A percentile compares a stretch with the other conserved stretches of the same genome.
These are phyloP conservation scores for Kluyveromyces aestuarii DNA, from an alignment of 805 yeast genomes.

Conservation along the genomic window DNA sequence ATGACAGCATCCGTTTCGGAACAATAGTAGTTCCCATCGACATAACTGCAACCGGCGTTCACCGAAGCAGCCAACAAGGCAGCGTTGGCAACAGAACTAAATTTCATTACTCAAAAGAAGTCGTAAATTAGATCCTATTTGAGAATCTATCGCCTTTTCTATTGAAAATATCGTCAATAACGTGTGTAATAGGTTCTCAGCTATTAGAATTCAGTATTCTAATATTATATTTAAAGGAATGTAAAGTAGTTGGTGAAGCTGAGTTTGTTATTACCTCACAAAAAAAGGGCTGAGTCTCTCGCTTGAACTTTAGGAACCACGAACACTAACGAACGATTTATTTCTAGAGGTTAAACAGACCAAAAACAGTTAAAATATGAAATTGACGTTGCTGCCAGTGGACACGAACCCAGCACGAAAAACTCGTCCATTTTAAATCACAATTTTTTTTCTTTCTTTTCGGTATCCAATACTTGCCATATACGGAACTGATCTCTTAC, in stretches of 20 bases:
- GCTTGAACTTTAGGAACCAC: background rate
- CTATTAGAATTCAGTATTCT: background rate
- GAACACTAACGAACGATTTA: background rate
- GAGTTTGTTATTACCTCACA: background rate
- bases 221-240: background rate
- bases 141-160: background rate
- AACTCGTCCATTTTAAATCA: background rate
- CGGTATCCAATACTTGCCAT: background rate
- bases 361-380: no score
- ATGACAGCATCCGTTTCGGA: constrained; percentile 54
- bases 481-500: background rate
- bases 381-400: background rate
- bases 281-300: background rate
- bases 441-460: background rate
- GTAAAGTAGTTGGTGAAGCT: background rate
- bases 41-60: constrained; percentile 36
- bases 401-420: background rate
- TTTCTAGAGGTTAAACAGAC: background rate
- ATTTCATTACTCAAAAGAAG: constrained; percentile 8
- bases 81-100: constrained; percentile 13
- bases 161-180: background rate
- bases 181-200: background rate
- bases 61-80: constrained; percentile 21
- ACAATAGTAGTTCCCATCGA: constrained; percentile 81
- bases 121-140: background rate